These are phyloP conservation scores for Discostella stelligeroides DNA, from an alignment of 108 stramenopile genomes.

Conservation along the genomic window DNA sequence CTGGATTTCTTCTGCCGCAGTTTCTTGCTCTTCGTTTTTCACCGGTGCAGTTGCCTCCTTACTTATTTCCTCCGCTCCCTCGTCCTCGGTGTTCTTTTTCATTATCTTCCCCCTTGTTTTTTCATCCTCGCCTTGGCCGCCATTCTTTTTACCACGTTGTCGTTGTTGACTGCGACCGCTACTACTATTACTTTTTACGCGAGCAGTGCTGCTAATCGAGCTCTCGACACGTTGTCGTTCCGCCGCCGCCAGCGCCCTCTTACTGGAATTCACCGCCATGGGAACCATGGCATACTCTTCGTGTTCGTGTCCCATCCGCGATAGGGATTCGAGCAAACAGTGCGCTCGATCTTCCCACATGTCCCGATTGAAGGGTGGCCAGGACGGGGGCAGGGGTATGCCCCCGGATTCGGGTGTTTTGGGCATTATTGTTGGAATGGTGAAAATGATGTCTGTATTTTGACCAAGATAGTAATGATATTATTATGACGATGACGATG, in stretches of 20 bases:
- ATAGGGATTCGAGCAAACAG: constrained; percentile 28
- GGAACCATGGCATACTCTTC: constrained; percentile 32
- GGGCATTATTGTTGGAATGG: no score
- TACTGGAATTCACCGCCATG: constrained; percentile 4
- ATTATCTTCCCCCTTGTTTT: not conserved
- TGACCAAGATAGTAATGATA: no score
- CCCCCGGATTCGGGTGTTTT: constrained; percentile 44
- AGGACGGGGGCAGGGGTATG: constrained; percentile 46
- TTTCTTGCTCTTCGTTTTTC: not conserved
- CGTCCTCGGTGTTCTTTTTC: no score
- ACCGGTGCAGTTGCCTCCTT: not conserved
- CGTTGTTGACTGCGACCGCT: no score
- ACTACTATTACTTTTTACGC: no score
- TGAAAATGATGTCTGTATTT: no score
- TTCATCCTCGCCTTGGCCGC: not conserved
- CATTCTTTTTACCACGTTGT: no score
- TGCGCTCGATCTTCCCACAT: constrained; percentile 43
- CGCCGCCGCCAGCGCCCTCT: constrained; percentile 3
- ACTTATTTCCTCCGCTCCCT: constrained; percentile 2
- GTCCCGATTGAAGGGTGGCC: constrained; percentile 48
- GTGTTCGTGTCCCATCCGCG: constrained; percentile 41
- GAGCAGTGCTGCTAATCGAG: no score
- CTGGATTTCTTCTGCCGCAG: not conserved
- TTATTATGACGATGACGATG: no score
- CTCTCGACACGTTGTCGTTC: constrained; percentile 1